A percentile compares a stretch with the other conserved stretches of the same genome.
These are phyloP conservation scores for Aspergillus biplanus DNA, from an alignment of 495 filamentous ascomycete species.

Conservation along the genomic window DNA sequence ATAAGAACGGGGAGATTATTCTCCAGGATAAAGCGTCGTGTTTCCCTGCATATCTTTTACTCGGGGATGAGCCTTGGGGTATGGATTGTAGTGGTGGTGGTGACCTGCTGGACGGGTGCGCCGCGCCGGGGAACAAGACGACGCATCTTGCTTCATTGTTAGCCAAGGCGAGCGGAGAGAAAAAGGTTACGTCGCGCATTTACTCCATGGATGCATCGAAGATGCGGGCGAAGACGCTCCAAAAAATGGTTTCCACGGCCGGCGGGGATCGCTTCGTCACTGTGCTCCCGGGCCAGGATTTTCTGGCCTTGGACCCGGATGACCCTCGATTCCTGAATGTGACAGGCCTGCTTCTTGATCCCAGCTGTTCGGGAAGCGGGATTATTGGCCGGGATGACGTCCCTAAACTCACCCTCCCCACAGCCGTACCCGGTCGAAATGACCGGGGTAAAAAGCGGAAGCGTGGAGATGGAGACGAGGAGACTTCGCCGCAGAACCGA, in stretches of 20 bases:
- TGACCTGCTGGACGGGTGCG: slow-evolving; percentile 84
- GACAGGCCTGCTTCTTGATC: slow-evolving; percentile 80
- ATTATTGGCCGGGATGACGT: slow-evolving; percentile 86
- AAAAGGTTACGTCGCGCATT: slow-evolving; percentile 35
- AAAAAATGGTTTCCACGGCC: slow-evolving; percentile 80
- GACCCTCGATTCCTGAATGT: slow-evolving; percentile 59
- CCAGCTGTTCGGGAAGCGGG: slow-evolving; percentile 91
- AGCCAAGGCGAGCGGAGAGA: slow-evolving; percentile 31
- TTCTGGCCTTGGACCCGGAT: slow-evolving; percentile 70
- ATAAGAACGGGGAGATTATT: slow-evolving; percentile 76
- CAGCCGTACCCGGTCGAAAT: slow-evolving; percentile 22
- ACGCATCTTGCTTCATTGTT: slow-evolving; percentile 86
- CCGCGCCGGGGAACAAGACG: slow-evolving; percentile 96
- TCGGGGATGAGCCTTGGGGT: slow-evolving; percentile 51
- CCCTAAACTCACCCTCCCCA: slow-evolving; percentile 58
- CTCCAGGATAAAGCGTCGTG: slow-evolving; percentile 97
- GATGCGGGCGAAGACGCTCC: slow-evolving; percentile 67
- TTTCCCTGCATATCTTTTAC: slow-evolving; percentile 81
- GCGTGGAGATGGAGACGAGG: slow-evolving; percentile 27
- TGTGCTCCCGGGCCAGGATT: slow-evolving; percentile 75
- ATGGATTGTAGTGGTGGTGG: slow-evolving; percentile 48
- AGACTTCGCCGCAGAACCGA: not conserved
- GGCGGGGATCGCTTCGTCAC: slow-evolving; percentile 66
- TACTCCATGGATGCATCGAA: slow-evolving; percentile 48
- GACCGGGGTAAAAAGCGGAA: slow-evolving; percentile 42